A percentile compares a stretch with the other conserved stretches of the same genome.
Evolutionary conservation across 2,329 filamentous ascomycete species (phyloP).

Genomic region (Penicillium sp.): DNA sequence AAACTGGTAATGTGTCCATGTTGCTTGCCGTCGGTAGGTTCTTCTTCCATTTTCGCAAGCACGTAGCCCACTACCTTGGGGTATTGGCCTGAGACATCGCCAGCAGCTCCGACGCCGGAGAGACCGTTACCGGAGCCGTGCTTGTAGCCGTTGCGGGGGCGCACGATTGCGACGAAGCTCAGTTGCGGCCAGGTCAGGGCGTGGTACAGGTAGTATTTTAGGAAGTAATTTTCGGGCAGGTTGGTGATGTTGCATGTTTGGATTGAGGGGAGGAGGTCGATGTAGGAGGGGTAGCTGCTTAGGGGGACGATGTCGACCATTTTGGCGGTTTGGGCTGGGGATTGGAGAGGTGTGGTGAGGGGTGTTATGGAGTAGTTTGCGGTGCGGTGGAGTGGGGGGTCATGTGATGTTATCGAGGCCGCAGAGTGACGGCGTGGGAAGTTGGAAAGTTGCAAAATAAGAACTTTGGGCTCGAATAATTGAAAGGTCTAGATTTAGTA

Average conservation of each 20-base stretch:
- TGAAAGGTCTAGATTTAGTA: too few species aligned
- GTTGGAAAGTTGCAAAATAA: too few species aligned
- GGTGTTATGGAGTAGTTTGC: neutral
- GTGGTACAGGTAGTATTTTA: conserved; percentile 99
- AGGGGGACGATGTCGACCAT: conserved; percentile 54
- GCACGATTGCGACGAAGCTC: conserved; percentile 93
- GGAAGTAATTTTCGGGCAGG: conserved; percentile 98
- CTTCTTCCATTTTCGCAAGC: conserved; percentile 99
- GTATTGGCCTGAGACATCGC: conserved; percentile 56
- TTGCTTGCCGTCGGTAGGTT: conserved; percentile 83
- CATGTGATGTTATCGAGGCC: conserved; percentile 6
- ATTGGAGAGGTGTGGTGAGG: neutral
- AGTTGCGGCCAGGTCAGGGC: conserved; percentile 97
- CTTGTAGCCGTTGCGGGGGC: conserved; percentile 73
- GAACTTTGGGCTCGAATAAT: too few species aligned
- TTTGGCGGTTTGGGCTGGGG: conserved; percentile 19
- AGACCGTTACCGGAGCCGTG: conserved; percentile 58
- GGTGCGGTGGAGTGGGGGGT: conserved; percentile 6
- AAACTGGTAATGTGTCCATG: conserved; percentile 96
- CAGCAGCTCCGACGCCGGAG: conserved; percentile 18
- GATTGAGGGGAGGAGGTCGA: conserved; percentile 81
- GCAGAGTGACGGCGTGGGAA: neutral
- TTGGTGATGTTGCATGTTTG: conserved; percentile 99
- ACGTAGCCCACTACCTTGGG: conserved; percentile 99
- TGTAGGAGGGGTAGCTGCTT: conserved; percentile 59